Conservation (phyloP, 345 rosid species). For the Aurinia saxatilis region DNA sequence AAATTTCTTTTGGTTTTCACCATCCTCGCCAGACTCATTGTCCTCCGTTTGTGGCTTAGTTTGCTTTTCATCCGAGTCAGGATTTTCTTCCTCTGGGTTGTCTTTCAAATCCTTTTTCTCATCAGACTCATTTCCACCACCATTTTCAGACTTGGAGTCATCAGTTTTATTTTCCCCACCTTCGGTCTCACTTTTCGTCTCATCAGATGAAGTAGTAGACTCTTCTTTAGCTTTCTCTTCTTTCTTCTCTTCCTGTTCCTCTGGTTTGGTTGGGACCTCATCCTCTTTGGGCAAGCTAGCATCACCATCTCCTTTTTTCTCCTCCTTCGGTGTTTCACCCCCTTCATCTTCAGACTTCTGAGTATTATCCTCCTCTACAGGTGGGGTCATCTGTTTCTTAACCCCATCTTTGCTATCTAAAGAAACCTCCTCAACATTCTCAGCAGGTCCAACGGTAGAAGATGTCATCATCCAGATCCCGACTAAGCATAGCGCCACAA, state of each 20-base stretch:
- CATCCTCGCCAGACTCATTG: constrained; percentile 36
- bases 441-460: constrained; percentile 59
- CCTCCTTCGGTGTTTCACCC: constrained; percentile 64
- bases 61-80: constrained; percentile 35
- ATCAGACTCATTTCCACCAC: constrained; percentile 31
- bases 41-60: constrained; percentile 34
- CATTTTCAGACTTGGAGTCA: constrained; percentile 31
- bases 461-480: constrained; percentile 98
- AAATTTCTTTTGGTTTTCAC: constrained; percentile 33
- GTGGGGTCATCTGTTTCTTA: constrained; percentile 35
- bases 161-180: constrained; percentile 27
- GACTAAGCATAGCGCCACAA: constrained; percentile 86
- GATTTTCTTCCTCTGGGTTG: constrained; percentile 31
- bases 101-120: constrained; percentile 45
- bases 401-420: constrained; percentile 52
- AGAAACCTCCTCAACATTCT: constrained; percentile 47
- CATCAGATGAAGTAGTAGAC: constrained; percentile 36
- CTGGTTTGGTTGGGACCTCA: constrained; percentile 27
- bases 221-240: constrained; percentile 34
- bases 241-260: constrained; percentile 38
- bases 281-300: constrained; percentile 23
- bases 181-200: constrained; percentile 20
- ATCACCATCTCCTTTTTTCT: constrained; percentile 46
- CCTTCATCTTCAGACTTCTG: constrained; percentile 49
- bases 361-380: constrained; percentile 27